Base-by-base conservation (phyloP, 371 early-diverging fungal species). In the Zychaea mexicana region DNA sequence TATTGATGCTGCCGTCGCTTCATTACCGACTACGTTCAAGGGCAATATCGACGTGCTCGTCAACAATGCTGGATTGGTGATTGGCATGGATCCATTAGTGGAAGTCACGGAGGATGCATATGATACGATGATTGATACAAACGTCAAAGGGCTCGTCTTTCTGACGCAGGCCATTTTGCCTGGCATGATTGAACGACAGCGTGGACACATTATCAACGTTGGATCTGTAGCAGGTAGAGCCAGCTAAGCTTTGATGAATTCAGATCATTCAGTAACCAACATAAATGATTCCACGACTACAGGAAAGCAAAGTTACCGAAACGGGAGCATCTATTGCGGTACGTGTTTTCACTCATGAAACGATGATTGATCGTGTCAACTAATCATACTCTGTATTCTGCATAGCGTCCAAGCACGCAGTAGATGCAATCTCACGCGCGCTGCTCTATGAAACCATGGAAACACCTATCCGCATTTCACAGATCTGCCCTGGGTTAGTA, bases 141-240 rank as follows among this genome's bases (percentile, higher is more conserved):
- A 97, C 71, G 90, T 97, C 64, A 95, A 95, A 70, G 96, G 93
- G 0, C 73, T 91, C 0, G 73, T 92, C 5, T 88, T 85, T 57
- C 79, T 91, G 7, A 92, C 93, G 5, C 92, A 94, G 58, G 92
- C 93, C 0, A 78, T 94, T 9, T 60, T 96, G n/a, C 91, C 89
- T 0, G 79, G 85, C 2, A 95, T 97, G 95, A 90, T 89, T 64
- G 70, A 73, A 28, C 74, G 89, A 0, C 66, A 83, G 52, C 63
- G 60, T n/a, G 97, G 97, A 0, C 90, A 92, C 68, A 88, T 96
- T 59, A 92, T 97, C 68, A 96, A 95, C 73, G 79, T 97, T 68
- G 87, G 91, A 2, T 92, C 93, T 2, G 92, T 96, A 26, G 87
- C 93, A 30, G 92, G 90, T 52, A 82, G n/a, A n/a, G n/a, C n/a